These are phyloP conservation scores for Barbatosphaeria neglecta DNA, from an alignment of 495 filamentous ascomycete genomes.

Conservation along the genomic window DNA sequence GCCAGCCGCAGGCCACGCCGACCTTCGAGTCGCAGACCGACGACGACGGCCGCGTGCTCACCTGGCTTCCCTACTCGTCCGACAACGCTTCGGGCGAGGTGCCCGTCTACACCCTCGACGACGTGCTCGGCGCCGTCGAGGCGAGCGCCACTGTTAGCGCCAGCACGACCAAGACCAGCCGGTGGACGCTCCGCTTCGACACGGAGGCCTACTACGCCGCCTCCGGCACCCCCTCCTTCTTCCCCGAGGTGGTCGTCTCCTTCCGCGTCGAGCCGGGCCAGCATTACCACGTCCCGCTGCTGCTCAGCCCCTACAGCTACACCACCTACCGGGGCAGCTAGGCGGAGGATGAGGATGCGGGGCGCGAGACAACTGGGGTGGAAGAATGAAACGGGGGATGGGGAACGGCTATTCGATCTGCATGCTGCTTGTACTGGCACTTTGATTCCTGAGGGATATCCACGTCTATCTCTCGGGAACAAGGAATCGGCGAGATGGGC, in stretches of 20 bases:
- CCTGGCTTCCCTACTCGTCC: slow-evolving; percentile 52
- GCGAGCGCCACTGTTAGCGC: slow-evolving; percentile 5
- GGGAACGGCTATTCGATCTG: no score
- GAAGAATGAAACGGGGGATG: no score
- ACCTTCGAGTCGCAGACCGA: slow-evolving; percentile 59
- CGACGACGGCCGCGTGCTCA: slow-evolving; percentile 72
- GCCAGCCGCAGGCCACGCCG: slow-evolving; percentile 32
- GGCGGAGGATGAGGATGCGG: slow-evolving; percentile 3
- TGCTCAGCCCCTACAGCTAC: slow-evolving; percentile 85
- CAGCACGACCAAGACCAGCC: slow-evolving; percentile 12
- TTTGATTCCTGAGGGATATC: no score
- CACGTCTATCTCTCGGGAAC: no score
- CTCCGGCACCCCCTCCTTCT: slow-evolving; percentile 61
- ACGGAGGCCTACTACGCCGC: slow-evolving; percentile 66
- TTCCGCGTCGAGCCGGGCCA: slow-evolving; percentile 64
- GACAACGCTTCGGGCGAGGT: slow-evolving; percentile 33
- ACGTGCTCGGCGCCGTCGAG: slow-evolving; percentile 29
- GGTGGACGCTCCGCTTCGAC: slow-evolving; percentile 68
- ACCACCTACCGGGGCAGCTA: slow-evolving; percentile 79
- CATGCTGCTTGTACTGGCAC: no score
- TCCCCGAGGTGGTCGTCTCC: slow-evolving; percentile 77
- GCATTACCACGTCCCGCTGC: slow-evolving; percentile 86
- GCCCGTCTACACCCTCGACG: slow-evolving; percentile 38
- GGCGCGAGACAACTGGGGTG: slow-evolving; percentile 43
- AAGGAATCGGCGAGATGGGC: no score